Evolutionary conservation across 805 yeast species (phyloP).

Genomic region (Candida michaelii): DNA sequence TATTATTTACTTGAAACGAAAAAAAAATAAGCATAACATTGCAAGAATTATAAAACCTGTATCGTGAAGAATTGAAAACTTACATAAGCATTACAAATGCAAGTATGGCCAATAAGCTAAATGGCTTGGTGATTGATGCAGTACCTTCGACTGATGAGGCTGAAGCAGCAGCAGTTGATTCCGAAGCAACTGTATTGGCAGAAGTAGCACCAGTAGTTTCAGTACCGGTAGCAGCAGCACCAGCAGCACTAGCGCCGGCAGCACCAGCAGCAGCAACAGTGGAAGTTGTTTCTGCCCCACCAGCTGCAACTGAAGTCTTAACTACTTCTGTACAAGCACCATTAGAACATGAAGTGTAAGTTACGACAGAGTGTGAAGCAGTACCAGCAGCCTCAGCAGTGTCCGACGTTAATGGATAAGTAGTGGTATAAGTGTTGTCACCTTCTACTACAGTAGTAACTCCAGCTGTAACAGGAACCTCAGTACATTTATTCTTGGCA

Average conservation of each 20-base stretch:
- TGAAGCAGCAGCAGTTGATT: too few relatives aligned
- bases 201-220: too few relatives aligned
- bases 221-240: too few relatives aligned
- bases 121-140: conserved; percentile 1
- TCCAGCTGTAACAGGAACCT: neutral
- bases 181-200: neutral
- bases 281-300: conserved; percentile 10
- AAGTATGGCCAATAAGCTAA: neutral
- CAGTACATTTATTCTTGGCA: neutral
- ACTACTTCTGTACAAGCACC: conserved; percentile 21
- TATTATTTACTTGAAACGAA: too few relatives aligned
- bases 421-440: neutral
- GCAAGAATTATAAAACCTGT: too few relatives aligned
- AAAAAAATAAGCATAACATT: too few relatives aligned
- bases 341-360: conserved; percentile 30
- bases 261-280: conserved; percentile 24
- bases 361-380: conserved; percentile 28
- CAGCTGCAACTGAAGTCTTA: conserved; percentile 26
- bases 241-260: conserved; percentile 10
- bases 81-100: neutral
- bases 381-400: conserved; percentile 8
- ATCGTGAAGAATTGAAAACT: too few relatives aligned
- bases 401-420: conserved; percentile 14
- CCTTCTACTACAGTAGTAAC: neutral
- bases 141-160: neutral